A percentile compares a stretch with the other conserved stretches of the same genome.
phyloP scores from a whole-genome alignment of 2,329 filamentous ascomycete genomes.

The Dactylellina sp. region DNA sequence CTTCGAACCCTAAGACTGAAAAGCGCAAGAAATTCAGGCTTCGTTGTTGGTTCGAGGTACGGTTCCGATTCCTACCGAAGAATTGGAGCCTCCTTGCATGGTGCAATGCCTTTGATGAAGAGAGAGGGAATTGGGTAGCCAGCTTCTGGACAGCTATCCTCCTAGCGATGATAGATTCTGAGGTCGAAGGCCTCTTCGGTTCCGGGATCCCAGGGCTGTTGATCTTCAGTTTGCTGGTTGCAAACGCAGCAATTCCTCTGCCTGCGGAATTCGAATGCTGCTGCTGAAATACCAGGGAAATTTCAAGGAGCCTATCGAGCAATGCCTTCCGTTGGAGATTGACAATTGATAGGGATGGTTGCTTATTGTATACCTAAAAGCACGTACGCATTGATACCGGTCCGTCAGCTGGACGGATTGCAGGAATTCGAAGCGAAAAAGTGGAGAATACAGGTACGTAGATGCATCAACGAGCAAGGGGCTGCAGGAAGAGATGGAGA shows the following conservation, averaged over 20 bases:
- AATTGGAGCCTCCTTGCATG: constrained; percentile 51
- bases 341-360: constrained; percentile 45
- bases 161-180: constrained; percentile 34
- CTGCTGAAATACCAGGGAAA: constrained; percentile 46
- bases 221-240: constrained; percentile 4
- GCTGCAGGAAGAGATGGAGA: not conserved
- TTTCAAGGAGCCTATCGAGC: constrained; percentile 42
- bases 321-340: constrained; percentile 33
- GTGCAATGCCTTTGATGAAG: constrained; percentile 44
- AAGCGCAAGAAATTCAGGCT: constrained; percentile 42
- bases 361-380: constrained; percentile 38
- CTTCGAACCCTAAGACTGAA: constrained; percentile 33
- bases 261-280: constrained; percentile 39
- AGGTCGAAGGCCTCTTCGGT: constrained; percentile 20
- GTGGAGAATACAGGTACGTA: not conserved
- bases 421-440: constrained; percentile 9
- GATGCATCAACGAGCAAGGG: constrained; percentile 14
- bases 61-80: constrained; percentile 50
- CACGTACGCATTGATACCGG: not conserved
- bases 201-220: constrained; percentile 8
- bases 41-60: constrained; percentile 20
- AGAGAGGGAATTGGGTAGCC: constrained; percentile 41
- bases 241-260: constrained; percentile 32
- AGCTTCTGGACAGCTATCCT: constrained; percentile 45
- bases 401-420: constrained; percentile 43